Conservation (phyloP, 768 basidiomycete genomes). For the Pholiota conissans region DNA sequence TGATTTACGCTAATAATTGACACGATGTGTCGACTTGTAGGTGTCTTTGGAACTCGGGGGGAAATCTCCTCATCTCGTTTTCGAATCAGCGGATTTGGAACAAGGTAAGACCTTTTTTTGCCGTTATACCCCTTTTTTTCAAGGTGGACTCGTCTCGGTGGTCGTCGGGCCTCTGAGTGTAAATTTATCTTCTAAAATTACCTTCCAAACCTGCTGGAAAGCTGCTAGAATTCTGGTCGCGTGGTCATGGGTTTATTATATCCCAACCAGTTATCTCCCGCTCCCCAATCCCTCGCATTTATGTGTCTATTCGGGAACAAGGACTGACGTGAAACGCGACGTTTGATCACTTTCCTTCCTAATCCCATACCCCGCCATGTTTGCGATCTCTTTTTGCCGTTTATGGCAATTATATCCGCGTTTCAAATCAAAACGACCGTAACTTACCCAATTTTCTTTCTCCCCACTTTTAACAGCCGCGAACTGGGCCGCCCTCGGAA, state of each 20-base stretch:
- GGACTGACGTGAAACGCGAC: neutral
- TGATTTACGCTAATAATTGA: conserved; percentile 4
- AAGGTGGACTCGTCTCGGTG: neutral
- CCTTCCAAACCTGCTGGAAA: neutral
- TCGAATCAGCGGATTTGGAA: conserved; percentile 89
- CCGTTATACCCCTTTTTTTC: neutral
- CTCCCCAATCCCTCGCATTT: neutral
- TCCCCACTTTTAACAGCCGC: conserved; percentile 49
- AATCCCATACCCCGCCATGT: neutral
- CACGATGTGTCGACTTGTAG: conserved; percentile 31
- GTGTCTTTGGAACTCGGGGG: conserved; percentile 94
- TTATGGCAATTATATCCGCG: neutral
- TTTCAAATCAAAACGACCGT: neutral
- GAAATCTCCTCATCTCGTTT: conserved; percentile 87
- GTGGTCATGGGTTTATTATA: neutral
- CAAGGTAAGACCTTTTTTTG: conserved; percentile 48
- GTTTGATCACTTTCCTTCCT: neutral
- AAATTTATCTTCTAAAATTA: neutral
- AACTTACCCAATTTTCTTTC: neutral
- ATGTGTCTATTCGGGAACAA: neutral
- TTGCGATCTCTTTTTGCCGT: neutral
- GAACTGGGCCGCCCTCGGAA: conserved; percentile 83
- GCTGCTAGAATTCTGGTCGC: neutral
- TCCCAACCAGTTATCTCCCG: neutral
- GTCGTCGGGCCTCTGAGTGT: neutral